Conservation (phyloP, 2,329 filamentous ascomycete species). For the Aureobasidium zeae region DNA sequence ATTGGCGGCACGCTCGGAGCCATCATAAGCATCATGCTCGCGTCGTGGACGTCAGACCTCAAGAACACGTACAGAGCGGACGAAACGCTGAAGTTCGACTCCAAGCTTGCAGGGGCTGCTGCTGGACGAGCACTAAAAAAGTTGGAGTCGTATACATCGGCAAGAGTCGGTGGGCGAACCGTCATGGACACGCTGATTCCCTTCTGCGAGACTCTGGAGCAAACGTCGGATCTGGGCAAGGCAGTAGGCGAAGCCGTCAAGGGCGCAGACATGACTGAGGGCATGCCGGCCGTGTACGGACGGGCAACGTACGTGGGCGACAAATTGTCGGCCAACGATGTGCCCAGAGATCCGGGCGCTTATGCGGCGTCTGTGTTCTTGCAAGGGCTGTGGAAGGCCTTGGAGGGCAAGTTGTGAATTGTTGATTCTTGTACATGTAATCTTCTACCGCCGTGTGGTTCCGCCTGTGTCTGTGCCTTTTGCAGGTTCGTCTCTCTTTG, state of each 20-base stretch:
- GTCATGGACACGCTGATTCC: constrained; percentile 33
- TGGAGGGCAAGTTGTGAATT: constrained; percentile 10
- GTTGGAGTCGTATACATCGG: constrained; percentile 32
- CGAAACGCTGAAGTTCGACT: constrained; percentile 21
- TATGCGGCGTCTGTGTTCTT: constrained; percentile 31
- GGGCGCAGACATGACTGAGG: constrained; percentile 28
- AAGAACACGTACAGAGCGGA: constrained; percentile 25
- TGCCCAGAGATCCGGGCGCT: constrained; percentile 31
- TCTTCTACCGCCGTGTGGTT: neutral
- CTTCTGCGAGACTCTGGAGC: constrained; percentile 29
- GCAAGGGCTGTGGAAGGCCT: constrained; percentile 25
- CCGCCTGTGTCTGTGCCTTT: neutral
- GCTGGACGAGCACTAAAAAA: constrained; percentile 35
- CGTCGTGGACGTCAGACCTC: constrained; percentile 33
- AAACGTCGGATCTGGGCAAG: constrained; percentile 20
- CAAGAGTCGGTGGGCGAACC: constrained; percentile 28
- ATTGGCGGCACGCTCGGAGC: constrained; percentile 32
- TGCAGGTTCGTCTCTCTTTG: neutral
- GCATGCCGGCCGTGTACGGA: constrained; percentile 31
- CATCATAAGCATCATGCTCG: constrained; percentile 30
- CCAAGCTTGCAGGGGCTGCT: constrained; percentile 22
- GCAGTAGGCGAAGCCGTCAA: constrained; percentile 27
- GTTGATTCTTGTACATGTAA: no score
- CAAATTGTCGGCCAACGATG: constrained; percentile 21
- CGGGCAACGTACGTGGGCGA: constrained; percentile 31